Base-by-base conservation (phyloP, 495 filamentous ascomycete species). In the Talaromyces trachyspermus region DNA sequence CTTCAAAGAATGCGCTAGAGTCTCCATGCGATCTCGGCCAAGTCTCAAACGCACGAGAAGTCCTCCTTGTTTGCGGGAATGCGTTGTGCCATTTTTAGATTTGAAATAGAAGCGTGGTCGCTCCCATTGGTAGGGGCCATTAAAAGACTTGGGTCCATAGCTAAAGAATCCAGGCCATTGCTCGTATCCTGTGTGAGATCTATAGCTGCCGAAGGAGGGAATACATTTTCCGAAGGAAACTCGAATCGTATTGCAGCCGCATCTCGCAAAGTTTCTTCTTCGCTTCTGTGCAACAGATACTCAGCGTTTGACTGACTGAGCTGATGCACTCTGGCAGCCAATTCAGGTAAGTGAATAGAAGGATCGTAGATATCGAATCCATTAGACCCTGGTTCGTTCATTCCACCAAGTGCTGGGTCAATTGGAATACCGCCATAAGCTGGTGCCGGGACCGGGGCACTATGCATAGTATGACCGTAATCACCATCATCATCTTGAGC, bases 331-430 rank as follows among this genome's bases (percentile, higher is more conserved):
- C 30, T n/a, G 20, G 27, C 30, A 24, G 44, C 44, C 24, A 46
- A 19, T 10, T 46, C 27, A 11, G 44, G 44, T 15, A 46, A 19
- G 11, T 46, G 30, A 10, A 24, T 14, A 2, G 44, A 36, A 37
- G 44, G 18, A 46, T 35, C 30, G 26, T 46, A 24, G 22, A 32
- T 32, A 10, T 44, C 25, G n/a, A 39, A 30, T 12, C 5, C 30
- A 24, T 42, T 20, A 12, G 33, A 5, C 27, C 35, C n/a, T 11
- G 35, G 30, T n/a, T 20, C 36, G 17, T 17, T 15, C 6, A 27
- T 22, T 15, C 15, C 54, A 39, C 39, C 50, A 17, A 81, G 56
- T 1, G 67, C 63, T 25, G 77, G 77, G 52, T 81, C 77, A 33
- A 81, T 71, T 2, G 68, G 71, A 22, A 75, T 65, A 2, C 70